Base-by-base conservation (phyloP, 805 yeast genomes). In the Candida khao-thaluensis region DNA sequence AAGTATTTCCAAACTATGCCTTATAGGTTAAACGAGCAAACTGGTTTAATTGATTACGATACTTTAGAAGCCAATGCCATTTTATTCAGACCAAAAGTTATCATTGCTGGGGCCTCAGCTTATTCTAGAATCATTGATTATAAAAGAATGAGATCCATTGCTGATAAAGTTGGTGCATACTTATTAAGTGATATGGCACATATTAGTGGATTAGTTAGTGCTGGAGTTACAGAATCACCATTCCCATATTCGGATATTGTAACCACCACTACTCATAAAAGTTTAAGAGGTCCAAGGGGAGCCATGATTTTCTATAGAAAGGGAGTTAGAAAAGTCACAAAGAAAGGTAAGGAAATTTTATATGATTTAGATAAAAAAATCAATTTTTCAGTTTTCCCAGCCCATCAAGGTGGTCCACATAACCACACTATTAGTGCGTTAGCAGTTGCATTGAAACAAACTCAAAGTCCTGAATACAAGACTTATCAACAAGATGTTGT, bases 381-480 rank as follows among this genome's bases (percentile, higher is more conserved):
- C 71, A 93, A 93, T 77, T 93, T 93, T 68, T 89, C 97, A 7
- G 99, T 93, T 40, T 93, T 93, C 91, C 99, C 99, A 57, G 99
- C 96, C 52, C 99, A 93, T 71, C 99, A 93, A 76, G 99, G 99
- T 76, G 99, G 99, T 64, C 99, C 99, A 56, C 98, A 93, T 72
- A 93, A 93, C 77, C 99, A 93, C 73, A 93, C 99, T 52, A 93
- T 93, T 62, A 84, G 97, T 53, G 99, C 98, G 24, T 72, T 93
- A 57, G 97, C 98, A 12, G 93, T 90, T 49, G 98, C 99, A 37
- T 79, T 93, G 63, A 89, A 89, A 65, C 99, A 93, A 74, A 95
- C 96, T 45, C 75, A 79, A 49, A 73, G 87, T 37, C 95, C 95
- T 44, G 97, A 90, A 66, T 93, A 83, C 72, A 85, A 79, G 64